Evolutionary conservation across 2,329 filamentous ascomycete species (phyloP), one percentile per base, ranked within the genome.

Genomic region (Beauveria sp.): DNA sequence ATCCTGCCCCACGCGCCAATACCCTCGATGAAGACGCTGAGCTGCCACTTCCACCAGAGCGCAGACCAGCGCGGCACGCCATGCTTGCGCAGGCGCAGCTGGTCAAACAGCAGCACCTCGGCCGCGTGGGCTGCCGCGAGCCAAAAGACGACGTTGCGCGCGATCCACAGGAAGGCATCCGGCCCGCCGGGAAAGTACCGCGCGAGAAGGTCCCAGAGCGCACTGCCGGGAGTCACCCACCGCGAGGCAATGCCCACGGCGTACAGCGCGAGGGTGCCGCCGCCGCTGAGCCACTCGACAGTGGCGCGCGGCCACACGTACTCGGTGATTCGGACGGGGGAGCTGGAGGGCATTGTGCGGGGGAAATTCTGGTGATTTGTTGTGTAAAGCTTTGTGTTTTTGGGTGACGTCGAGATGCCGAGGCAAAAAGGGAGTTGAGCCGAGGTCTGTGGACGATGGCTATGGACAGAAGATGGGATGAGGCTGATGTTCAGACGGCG

Each of bases 31-130:
- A 62, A 62, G 42, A 46, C 42, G 34, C 47, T 54, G 10, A 62
- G 49, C 56, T 55, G 18, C 61, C 61, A 62, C 56, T 62, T 56
- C 56, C 51, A 62, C 61, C 61, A 62, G 8, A 62, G 28, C 3
- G n/a, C 56, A 0, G 56, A 55, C n/a, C 22, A 62, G 14, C 61
- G 56, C 42, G 56, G 50, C n/a, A 62, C 61, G 43, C 61, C 61
- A 40, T 60, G 46, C 30, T 22, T 45, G 6, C 34, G 49, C 61
- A 62, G 42, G 14, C 61, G 61, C 34, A 59, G 56, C 42, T 46
- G 61, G 50, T 59, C 61, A 42, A 62, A 62, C n/a, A 56, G 22
- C 28, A 60, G 8, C 43, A 26, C 43, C 56, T 62, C 61, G 50
- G 28, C 7, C 9, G 38, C 55, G 49, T 62, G 61, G 10, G 24